Conservation (phyloP, 2,329 filamentous ascomycete species). For the Trichophyton benhamiae region DNA sequence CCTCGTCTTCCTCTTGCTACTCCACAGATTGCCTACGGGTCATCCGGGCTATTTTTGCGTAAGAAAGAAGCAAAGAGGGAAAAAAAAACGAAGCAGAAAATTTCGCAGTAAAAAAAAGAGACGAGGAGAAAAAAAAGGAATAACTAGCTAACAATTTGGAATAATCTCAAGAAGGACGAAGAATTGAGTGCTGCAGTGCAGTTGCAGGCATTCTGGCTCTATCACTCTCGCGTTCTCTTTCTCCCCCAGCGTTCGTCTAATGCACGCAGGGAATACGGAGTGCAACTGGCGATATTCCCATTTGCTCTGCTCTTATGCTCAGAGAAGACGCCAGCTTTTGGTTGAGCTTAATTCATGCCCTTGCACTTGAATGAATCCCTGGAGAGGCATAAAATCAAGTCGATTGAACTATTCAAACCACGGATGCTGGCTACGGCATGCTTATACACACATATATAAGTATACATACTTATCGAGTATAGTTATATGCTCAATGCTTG, state of each 20-base stretch:
- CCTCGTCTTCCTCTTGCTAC: neutral
- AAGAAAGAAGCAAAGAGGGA: neutral
- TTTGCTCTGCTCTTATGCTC: neutral
- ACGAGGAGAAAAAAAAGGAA: neutral
- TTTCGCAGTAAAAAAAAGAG: neutral
- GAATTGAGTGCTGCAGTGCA: constrained; percentile 2
- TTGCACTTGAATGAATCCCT: neutral
- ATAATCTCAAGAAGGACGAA: neutral
- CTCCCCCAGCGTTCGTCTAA: neutral
- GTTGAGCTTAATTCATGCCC: neutral
- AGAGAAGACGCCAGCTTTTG: neutral
- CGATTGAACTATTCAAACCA: neutral
- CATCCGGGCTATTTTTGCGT: neutral
- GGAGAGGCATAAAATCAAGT: neutral
- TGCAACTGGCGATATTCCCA: too few relatives aligned
- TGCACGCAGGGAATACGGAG: neutral
- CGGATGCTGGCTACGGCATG: neutral
- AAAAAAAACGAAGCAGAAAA: neutral
- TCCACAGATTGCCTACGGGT: neutral
- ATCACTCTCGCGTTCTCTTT: neutral
- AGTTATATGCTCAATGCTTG: neutral
- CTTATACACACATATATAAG: neutral
- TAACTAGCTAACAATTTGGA: neutral
- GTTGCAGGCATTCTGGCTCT: neutral
- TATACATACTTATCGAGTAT: neutral